Evolutionary conservation across 2,329 filamentous ascomycete genomes (phyloP), one percentile per base, ranked within the genome.

Genomic region (Aspergillus aculeatus): DNA sequence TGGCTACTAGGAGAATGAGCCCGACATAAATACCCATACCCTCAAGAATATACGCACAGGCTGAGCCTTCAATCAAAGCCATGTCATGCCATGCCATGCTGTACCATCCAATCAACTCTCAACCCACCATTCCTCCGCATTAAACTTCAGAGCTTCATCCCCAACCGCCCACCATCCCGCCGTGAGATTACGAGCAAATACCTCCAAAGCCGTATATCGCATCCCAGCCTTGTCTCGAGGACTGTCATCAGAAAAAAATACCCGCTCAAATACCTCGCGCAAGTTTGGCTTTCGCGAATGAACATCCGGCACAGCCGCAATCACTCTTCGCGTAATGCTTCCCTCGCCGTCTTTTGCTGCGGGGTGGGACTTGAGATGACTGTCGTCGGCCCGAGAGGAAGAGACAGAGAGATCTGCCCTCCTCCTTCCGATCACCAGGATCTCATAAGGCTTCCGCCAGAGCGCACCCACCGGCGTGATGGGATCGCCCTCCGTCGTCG

Each of bases 221-320:
- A 71, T 26, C 11, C 32, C 12, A 60, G 38, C 31, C 10, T 38
- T 29, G 10, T 41, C 38, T 10, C 23, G 9, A 24, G 29, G 26
- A 11, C 23, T 16, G 12, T 31, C 9, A 14, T 44, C 14, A 1
- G 21, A 48, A 52, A 76, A 75, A 62, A 86, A 72, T 7, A 83
- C 64, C 12, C 69, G 69, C 68, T 85, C 83, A 24, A 88, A 73
- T 24, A 87, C 55, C 12, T 75, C 70, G 68, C 84, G 86, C 62
- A 89, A 61, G 66, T 83, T 86, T 19, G 86, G 86, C 68, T 89
- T 89, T n/a, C 85, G 76, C 3, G 86, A 88, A 71, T 89, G 86
- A 14, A 87, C 58, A 71, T 88, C 86, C 9, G 86, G 84, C 10
- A 87, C 85, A 7, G 79, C 84, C 31, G 82, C 78, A 58, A 88